A percentile compares a stretch with the other conserved stretches of the same genome.
Conservation (phyloP, 305 asterid species). For the Plantago lanceolata region DNA sequence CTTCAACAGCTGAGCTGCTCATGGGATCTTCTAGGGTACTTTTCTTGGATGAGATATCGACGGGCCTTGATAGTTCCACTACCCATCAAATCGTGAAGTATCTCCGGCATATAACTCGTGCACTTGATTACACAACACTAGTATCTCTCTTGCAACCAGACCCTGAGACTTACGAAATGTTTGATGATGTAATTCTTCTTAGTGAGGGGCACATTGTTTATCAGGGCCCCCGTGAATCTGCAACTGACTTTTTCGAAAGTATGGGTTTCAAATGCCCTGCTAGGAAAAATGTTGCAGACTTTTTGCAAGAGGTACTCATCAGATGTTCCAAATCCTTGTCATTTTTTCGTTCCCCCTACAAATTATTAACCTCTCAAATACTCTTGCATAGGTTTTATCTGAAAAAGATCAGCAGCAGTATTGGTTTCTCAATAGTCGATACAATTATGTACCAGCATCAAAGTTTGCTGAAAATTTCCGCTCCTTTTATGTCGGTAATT, state of each 20-base stretch:
- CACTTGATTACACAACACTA: constrained; percentile 57
- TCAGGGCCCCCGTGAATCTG: constrained; percentile 71
- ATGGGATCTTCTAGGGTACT: constrained; percentile 75
- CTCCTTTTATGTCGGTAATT: constrained; percentile 47
- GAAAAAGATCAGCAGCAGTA: constrained; percentile 72
- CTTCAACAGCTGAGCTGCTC: constrained; percentile 68
- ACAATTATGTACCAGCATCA: constrained; percentile 44
- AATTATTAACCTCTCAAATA: constrained; percentile 24
- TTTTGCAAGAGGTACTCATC: constrained; percentile 63
- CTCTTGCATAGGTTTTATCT: constrained; percentile 46
- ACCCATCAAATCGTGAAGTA: constrained; percentile 65
- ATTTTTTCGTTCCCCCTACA: not conserved
- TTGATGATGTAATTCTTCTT: constrained; percentile 67
- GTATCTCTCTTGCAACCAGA: constrained; percentile 77
- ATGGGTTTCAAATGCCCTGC: constrained; percentile 73
- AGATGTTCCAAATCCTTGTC: constrained; percentile 17
- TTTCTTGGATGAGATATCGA: constrained; percentile 77
- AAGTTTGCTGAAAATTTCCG: constrained; percentile 60
- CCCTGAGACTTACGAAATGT: constrained; percentile 70
- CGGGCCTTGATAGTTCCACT: constrained; percentile 76
- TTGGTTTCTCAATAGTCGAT: constrained; percentile 48
- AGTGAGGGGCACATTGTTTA: constrained; percentile 73
- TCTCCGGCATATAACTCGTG: constrained; percentile 53
- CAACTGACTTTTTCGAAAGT: constrained; percentile 40
- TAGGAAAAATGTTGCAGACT: constrained; percentile 73